phyloP scores from a whole-genome alignment of 179 eudicot species.

The Silene noctiflora region DNA sequence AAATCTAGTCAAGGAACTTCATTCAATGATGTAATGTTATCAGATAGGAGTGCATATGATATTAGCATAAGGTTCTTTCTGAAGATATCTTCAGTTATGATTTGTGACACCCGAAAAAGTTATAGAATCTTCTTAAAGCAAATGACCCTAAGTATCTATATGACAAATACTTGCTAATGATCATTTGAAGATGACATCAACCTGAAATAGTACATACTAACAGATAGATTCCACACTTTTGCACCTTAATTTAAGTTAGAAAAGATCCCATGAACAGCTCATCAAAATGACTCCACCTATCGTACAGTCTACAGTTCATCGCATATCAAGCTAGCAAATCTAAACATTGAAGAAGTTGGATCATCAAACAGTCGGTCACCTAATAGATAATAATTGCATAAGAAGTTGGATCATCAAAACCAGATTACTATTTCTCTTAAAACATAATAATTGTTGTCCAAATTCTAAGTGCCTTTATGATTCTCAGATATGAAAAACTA shows the following conservation, averaged over 20 bases:
- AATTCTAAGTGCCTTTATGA: background rate
- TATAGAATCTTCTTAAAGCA: background rate
- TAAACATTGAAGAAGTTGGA: background rate
- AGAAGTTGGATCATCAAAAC: background rate
- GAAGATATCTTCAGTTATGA: constrained; percentile 3
- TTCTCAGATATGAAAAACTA: background rate
- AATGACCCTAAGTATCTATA: background rate
- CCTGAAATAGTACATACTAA: background rate
- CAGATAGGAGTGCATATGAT: background rate
- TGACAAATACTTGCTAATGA: constrained; percentile 1
- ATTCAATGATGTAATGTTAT: background rate
- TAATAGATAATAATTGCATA: too few relatives aligned
- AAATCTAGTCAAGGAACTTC: background rate
- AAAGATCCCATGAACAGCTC: too few relatives aligned
- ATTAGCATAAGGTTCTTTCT: background rate
- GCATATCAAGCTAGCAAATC: background rate
- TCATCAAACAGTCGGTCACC: background rate
- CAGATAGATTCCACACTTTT: background rate
- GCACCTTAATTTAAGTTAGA: too few relatives aligned
- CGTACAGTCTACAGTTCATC: background rate
- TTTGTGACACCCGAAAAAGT: background rate
- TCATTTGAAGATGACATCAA: background rate
- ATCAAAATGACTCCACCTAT: too few relatives aligned
- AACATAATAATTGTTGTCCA: background rate
- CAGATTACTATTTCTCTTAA: background rate